Evolutionary conservation across 1,284 basidiomycete species (phyloP), one percentile per base, ranked within the genome.

Genomic region (Apiotrichum gracile): DNA sequence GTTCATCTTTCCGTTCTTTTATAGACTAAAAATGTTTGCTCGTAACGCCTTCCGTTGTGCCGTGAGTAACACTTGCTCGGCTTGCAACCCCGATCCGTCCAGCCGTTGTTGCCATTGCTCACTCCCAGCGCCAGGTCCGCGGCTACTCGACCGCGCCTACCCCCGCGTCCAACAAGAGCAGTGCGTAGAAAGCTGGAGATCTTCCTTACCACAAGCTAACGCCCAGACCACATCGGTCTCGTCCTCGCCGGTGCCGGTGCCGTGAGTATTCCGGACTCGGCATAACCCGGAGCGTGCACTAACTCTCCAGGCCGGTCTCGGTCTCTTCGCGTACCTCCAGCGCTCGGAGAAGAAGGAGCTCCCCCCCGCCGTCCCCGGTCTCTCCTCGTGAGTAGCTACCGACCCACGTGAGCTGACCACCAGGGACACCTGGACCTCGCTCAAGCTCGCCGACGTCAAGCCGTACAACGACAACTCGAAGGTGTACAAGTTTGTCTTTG

Each of bases 391-490:
- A 47, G 69, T 47, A 12, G 16, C 7, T 2, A 9, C 22, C 13
- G 21, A 24, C 35, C 19, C 10, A 25, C 16, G 12, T 14, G 19
- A 35, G 24, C 25, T 38, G 12, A 43, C 41, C 6, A 21, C 8
- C 47, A 76, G 74, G 59, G 67, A 73, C 57, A 46, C 56, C 16
- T 77, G 73, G 69, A 60, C 60, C 16, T 62, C 73, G 25, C 71
- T 97, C 75, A 86, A 84, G 68, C 82, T 97, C 65, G 87, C 87
- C 76, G 83, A 85, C 69, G 78, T 97, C 63, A 81, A 85, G 63
- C 84, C 85, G 2, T 97, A 97, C 81, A 98, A 94, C 81, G 87
- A 94, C 80, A 91, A 94, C 77, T 85, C 88, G 6, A 79, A 87
- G 33, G 82, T 81, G 60, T 94, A 91, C 76, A 79, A 86, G 53